phyloP scores from a whole-genome alignment of 2,329 filamentous ascomycete genomes.

The Colletotrichum spinosum region DNA sequence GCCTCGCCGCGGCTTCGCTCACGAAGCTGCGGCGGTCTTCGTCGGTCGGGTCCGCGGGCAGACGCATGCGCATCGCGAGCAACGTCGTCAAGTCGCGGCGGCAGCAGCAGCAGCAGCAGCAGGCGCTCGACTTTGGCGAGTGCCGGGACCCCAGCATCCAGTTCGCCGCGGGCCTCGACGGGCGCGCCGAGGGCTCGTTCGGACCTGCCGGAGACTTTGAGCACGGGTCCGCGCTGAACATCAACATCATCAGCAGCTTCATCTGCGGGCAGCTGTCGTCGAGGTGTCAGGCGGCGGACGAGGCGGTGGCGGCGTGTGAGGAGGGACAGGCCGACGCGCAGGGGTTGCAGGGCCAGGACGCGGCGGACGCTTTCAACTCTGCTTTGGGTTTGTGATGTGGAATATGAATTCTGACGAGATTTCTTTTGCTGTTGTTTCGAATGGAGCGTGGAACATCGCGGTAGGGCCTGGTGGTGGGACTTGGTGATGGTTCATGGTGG shows the following conservation, averaged over 20 bases:
- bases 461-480: too few relatives aligned
- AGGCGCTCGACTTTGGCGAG: constrained; percentile 54
- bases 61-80: constrained; percentile 39
- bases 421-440: not conserved
- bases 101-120: not conserved
- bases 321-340: constrained; percentile 38
- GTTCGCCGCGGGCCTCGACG: constrained; percentile 62
- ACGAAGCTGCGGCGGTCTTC: constrained; percentile 35
- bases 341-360: constrained; percentile 40
- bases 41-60: constrained; percentile 23
- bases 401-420: not conserved
- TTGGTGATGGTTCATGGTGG: too few relatives aligned
- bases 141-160: constrained; percentile 61
- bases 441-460: too few relatives aligned
- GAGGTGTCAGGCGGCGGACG: constrained; percentile 40
- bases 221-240: constrained; percentile 60
- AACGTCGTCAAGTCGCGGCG: constrained; percentile 2
- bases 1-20: constrained; percentile 43
- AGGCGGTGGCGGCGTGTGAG: constrained; percentile 39
- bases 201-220: constrained; percentile 57
- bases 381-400: constrained; percentile 28
- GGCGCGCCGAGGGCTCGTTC: constrained; percentile 58
- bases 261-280: constrained; percentile 57
- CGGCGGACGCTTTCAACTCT: constrained; percentile 43
- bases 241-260: constrained; percentile 57